phyloP scores from a whole-genome alignment of 23 red algal genomes.

The Gracilaria gracilis region DNA sequence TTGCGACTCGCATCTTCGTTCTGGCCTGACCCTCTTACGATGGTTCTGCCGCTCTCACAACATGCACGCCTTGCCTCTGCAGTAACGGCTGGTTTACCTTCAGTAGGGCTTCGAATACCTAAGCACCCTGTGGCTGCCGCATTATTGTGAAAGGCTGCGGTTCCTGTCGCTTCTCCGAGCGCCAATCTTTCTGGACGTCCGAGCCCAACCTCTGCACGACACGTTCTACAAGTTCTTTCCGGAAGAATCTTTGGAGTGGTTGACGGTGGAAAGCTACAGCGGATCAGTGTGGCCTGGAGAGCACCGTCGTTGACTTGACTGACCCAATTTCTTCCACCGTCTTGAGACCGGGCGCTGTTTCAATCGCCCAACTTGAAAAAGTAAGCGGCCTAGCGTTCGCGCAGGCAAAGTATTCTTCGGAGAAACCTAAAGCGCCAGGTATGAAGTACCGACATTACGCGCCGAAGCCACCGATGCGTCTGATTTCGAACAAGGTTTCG shows the following conservation, averaged over 20 bases:
- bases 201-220: slow-evolving; percentile 69
- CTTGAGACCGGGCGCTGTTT: slow-evolving; percentile 81
- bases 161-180: slow-evolving; percentile 84
- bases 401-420: neutral
- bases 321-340: slow-evolving; percentile 23
- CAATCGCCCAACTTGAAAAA: slow-evolving; percentile 15
- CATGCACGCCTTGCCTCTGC: slow-evolving; percentile 40
- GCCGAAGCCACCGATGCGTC: slow-evolving; percentile 59
- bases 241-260: slow-evolving; percentile 60
- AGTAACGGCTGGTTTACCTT: slow-evolving; percentile 67
- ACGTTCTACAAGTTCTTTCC: slow-evolving; percentile 78
- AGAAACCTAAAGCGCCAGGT: slow-evolving; percentile 77
- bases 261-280: slow-evolving; percentile 72
- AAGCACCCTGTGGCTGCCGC: slow-evolving; percentile 81
- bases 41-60: slow-evolving; percentile 65
- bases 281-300: slow-evolving; percentile 74
- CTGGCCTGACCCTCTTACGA: slow-evolving; percentile 90
- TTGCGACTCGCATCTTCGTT: slow-evolving; percentile 71
- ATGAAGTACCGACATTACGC: slow-evolving; percentile 99
- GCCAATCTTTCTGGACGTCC: slow-evolving; percentile 82
- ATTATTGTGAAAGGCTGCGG: slow-evolving; percentile 47
- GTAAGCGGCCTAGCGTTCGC: slow-evolving; percentile 31
- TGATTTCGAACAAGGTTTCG: slow-evolving; percentile 13
- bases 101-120: slow-evolving; percentile 84
- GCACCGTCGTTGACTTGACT: slow-evolving; percentile 81